phyloP scores from a whole-genome alignment of 805 yeast species.

The Candida vartiovaarae region DNA sequence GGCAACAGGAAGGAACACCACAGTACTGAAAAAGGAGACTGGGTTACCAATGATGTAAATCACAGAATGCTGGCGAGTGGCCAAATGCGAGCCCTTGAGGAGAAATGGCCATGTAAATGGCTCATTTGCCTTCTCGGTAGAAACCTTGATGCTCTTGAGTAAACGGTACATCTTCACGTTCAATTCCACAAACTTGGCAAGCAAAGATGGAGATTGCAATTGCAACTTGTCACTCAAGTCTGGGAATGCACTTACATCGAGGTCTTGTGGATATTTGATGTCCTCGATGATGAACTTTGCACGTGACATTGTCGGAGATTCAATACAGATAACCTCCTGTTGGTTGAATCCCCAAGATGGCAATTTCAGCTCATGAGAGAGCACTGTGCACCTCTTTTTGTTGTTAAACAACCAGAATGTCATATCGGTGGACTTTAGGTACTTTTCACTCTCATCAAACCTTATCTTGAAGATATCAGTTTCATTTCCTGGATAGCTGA shows the following conservation, averaged over 20 bases:
- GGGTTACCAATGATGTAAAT: constrained; percentile 63
- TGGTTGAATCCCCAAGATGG: constrained; percentile 86
- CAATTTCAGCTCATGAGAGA: constrained; percentile 65
- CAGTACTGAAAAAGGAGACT: constrained; percentile 44
- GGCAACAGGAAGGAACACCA: constrained; percentile 26
- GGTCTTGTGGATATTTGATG: constrained; percentile 30
- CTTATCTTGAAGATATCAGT: constrained; percentile 66
- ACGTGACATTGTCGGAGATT: constrained; percentile 58
- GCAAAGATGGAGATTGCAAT: constrained; percentile 2
- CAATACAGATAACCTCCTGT: constrained; percentile 84
- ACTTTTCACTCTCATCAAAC: constrained; percentile 29
- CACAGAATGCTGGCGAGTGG: constrained; percentile 35
- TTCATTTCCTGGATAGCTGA: constrained; percentile 54
- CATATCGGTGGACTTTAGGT: constrained; percentile 40
- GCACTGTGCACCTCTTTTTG: constrained; percentile 59
- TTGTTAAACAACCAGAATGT: constrained; percentile 62
- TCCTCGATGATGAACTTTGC: constrained; percentile 71
- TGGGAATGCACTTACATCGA: constrained; percentile 18
- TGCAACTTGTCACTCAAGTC: constrained; percentile 4
- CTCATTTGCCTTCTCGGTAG: constrained; percentile 26
- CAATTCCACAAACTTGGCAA: constrained; percentile 19
- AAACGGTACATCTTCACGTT: constrained; percentile 13
- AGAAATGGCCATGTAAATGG: constrained; percentile 61
- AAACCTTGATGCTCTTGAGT: constrained; percentile 13
- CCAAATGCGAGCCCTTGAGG: constrained; percentile 52